These are phyloP conservation scores for Dissoconium aciculare DNA, from an alignment of 2,329 filamentous ascomycete species.

Conservation along the genomic window DNA sequence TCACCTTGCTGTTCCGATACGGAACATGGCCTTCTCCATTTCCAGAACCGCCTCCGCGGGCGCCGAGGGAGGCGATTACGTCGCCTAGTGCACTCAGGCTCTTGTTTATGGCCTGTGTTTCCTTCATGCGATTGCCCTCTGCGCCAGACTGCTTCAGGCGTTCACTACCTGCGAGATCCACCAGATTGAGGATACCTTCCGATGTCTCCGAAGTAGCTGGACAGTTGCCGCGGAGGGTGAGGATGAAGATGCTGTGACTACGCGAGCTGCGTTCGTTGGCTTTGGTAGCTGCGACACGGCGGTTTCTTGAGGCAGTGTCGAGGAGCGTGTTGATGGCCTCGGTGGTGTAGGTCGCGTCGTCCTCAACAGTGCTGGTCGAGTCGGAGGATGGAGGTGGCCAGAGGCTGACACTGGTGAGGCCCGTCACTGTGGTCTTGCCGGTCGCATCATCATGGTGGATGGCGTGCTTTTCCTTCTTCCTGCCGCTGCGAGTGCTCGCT, in stretches of 20 bases:
- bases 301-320: constrained; percentile 64
- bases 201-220: constrained; percentile 64
- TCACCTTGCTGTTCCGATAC: constrained; percentile 84
- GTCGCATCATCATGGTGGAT: constrained; percentile 73
- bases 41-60: constrained; percentile 47
- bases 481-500: constrained; percentile 15
- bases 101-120: constrained; percentile 97
- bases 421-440: constrained; percentile 68
- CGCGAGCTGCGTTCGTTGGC: constrained; percentile 90
- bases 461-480: constrained; percentile 62
- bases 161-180: constrained; percentile 89
- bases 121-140: constrained; percentile 73
- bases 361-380: background rate
- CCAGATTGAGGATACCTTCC: constrained; percentile 87
- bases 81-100: constrained; percentile 82
- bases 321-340: constrained; percentile 32
- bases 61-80: constrained; percentile 84
- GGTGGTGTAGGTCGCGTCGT: constrained; percentile 14
- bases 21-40: constrained; percentile 57
- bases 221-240: constrained; percentile 54
- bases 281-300: constrained; percentile 90
- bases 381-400: constrained; percentile 55
- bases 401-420: constrained; percentile 61
- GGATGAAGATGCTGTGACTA: constrained; percentile 90
- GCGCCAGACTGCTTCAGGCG: constrained; percentile 74